Evolutionary conservation across 1,284 basidiomycete species (phyloP).

Genomic region (Anthracocystis walkeri): DNA sequence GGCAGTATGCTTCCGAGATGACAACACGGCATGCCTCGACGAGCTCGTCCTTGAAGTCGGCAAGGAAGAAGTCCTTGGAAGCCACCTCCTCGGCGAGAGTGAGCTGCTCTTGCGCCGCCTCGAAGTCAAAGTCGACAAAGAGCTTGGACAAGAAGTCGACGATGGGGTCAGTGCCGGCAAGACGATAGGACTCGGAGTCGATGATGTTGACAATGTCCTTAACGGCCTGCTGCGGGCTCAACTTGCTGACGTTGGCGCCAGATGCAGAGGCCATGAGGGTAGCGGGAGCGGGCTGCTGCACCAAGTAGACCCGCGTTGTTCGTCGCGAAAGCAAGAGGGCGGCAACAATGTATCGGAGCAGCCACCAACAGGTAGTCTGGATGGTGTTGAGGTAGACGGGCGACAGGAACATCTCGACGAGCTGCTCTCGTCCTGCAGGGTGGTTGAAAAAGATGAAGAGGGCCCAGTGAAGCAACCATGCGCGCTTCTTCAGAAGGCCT

Average conservation of each 20-base stretch:
- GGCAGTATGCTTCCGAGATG: slow-evolving; percentile 95
- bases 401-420: slow-evolving; percentile 95
- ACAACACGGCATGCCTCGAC: slow-evolving; percentile 94
- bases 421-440: slow-evolving; percentile 86
- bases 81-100: slow-evolving; percentile 84
- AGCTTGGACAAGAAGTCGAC: slow-evolving; percentile 93
- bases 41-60: slow-evolving; percentile 89
- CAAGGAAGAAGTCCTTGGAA: slow-evolving; percentile 92
- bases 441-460: slow-evolving; percentile 99
- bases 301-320: slow-evolving; percentile 64
- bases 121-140: slow-evolving; percentile 91
- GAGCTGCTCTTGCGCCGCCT: slow-evolving; percentile 86
- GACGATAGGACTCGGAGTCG: slow-evolving; percentile 68
- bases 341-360: slow-evolving; percentile 91
- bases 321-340: slow-evolving; percentile 92
- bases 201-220: slow-evolving; percentile 67
- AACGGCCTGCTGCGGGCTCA: slow-evolving; percentile 64
- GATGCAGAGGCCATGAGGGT: slow-evolving; percentile 46
- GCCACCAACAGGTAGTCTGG: slow-evolving; percentile 94
- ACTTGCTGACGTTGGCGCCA: slow-evolving; percentile 55
- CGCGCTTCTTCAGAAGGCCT: slow-evolving; percentile 89
- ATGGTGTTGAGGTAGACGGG: slow-evolving; percentile 98
- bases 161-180: slow-evolving; percentile 90
- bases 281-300: slow-evolving; percentile 53
- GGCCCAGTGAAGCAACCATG: slow-evolving; percentile 97